Conservation (phyloP, 495 filamentous ascomycete genomes). For the Penicillium antarcticum region DNA sequence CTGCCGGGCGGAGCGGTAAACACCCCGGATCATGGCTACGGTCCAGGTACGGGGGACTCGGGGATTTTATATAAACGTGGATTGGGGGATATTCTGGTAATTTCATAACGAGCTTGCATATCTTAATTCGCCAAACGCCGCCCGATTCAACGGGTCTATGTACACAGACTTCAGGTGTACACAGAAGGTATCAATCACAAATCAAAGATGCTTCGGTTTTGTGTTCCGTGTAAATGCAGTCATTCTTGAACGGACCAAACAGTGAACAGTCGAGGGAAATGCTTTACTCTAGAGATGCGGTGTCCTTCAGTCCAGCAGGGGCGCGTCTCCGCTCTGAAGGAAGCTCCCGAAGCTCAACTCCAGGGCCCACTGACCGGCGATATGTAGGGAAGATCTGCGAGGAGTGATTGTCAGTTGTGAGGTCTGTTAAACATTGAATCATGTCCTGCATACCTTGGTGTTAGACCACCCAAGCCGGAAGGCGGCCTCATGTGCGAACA, state of each 20-base stretch:
- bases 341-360: conserved; percentile 58
- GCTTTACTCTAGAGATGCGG: conserved; percentile 36
- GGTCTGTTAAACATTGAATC: neutral
- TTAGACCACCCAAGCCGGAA: conserved; percentile 89
- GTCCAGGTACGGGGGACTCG: conserved; percentile 1
- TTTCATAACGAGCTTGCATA: conserved; percentile 5
- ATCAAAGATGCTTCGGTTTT: conserved; percentile 21
- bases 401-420: conserved; percentile 1
- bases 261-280: neutral
- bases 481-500: conserved; percentile 92
- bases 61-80: neutral
- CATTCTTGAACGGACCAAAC: neutral
- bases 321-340: conserved; percentile 47
- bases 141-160: conserved; percentile 30
- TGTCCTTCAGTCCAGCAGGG: conserved; percentile 42
- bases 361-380: conserved; percentile 61
- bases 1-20: conserved; percentile 38
- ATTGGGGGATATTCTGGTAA: conserved; percentile 7
- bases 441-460: conserved; percentile 67
- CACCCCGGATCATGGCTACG: conserved; percentile 7
- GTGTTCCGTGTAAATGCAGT: conserved; percentile 16
- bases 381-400: conserved; percentile 63
- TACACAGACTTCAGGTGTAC: conserved; percentile 23
- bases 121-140: conserved; percentile 32
- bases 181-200: conserved; percentile 18